Base-by-base conservation (phyloP, 345 rosid species). In the Eucalyptus marginata region DNA sequence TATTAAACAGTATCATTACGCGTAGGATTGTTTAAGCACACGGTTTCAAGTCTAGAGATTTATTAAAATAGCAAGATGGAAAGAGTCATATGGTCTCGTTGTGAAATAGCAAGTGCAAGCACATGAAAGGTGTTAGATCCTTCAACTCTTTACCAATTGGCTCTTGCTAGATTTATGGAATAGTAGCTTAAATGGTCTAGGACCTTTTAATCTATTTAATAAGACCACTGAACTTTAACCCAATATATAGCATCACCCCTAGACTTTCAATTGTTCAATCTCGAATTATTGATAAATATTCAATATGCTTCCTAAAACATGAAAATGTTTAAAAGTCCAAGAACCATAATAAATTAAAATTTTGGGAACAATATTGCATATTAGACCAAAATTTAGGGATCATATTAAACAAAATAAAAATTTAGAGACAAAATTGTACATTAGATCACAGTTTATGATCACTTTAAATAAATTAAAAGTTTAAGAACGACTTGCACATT, bases 351-450 rank as follows among this genome's bases (percentile, higher is more conserved):
- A n/a, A 64, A 64, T 33, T 33, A 68, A 68, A 68, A 33, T 15
- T 17, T 66, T 9, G 22, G 24, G 4, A 10, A 16, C 2, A 33
- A 9, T 2, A 68, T 68, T 2, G 7, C 7, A 18, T 7, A 71
- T 18, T 10, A 0, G 3, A 71, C 8, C 3, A 5, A 71, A 36
- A 2, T 17, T 71, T 11, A 18, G 0, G 2, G 0, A 33, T 0
- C 7, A 33, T 4, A 33, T 33, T 68, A 10, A 68, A 68, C 80
- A 17, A 33, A 33, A 33, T 33, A 68, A 68, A 10, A 17, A 10
- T 33, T 17, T 0, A 20, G 7, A 2, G 4, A 36, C 0, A 0
- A 33, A 3, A 36, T 33, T 68, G 44, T 7, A 33, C 1, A 33
- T 0, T 9, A 0, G 0, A 71, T 15, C 25, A 33, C 3, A 9